These are phyloP conservation scores for Cryptococcus neoformans DNA, from an alignment of 1,284 basidiomycete genomes.

Conservation along the genomic window DNA sequence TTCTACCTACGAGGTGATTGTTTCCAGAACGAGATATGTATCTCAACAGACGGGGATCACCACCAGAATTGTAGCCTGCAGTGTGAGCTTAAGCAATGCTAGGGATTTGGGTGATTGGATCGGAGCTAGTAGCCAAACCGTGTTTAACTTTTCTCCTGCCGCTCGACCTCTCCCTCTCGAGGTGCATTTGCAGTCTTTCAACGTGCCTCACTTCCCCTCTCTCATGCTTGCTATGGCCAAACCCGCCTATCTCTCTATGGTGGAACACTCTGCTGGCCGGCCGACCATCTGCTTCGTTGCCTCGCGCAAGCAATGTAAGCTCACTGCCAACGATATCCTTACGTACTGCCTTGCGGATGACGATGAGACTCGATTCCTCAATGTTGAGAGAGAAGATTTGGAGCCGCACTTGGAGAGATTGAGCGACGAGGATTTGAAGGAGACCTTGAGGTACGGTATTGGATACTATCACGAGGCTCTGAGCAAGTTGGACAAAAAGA, in stretches of 20 bases:
- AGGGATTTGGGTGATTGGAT: slow-evolving; percentile 98
- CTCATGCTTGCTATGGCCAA: slow-evolving; percentile 99
- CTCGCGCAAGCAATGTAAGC: slow-evolving; percentile 85
- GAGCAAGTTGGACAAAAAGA: slow-evolving; percentile 84
- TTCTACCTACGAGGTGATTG: slow-evolving; percentile 92
- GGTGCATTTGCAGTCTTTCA: slow-evolving; percentile 94
- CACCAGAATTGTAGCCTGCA: slow-evolving; percentile 90
- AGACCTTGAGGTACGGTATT: slow-evolving; percentile 84
- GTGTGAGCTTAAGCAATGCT: slow-evolving; percentile 94
- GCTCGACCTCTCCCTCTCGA: slow-evolving; percentile 95
- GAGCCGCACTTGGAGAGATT: slow-evolving; percentile 86
- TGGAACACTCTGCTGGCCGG: slow-evolving; percentile 80
- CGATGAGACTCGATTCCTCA: slow-evolving; percentile 80
- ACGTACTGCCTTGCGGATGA: slow-evolving; percentile 87
- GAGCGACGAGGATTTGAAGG: slow-evolving; percentile 70
- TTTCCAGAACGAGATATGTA: slow-evolving; percentile 92
- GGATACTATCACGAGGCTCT: slow-evolving; percentile 96
- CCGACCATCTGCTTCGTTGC: slow-evolving; percentile 93
- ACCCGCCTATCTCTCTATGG: slow-evolving; percentile 90
- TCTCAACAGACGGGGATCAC: slow-evolving; percentile 89
- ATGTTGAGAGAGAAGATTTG: slow-evolving; percentile 78
- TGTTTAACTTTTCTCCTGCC: slow-evolving; percentile 97
- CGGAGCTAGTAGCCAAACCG: slow-evolving; percentile 83
- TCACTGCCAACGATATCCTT: slow-evolving; percentile 89
- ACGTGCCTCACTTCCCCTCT: slow-evolving; percentile 94